Evolutionary conservation across 805 yeast genomes (phyloP).

Genomic region (Candida broadrunensis): DNA sequence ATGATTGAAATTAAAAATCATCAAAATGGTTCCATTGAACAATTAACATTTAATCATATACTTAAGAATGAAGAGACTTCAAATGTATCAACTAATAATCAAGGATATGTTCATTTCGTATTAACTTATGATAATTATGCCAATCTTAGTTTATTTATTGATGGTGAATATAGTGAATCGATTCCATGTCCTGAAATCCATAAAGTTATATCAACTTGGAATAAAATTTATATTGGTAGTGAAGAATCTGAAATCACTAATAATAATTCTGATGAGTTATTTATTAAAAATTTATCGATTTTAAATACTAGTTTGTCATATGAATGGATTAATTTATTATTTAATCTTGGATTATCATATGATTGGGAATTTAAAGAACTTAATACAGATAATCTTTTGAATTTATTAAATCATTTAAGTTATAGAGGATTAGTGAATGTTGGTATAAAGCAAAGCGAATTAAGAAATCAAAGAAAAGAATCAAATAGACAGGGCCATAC

Average conservation of each 20-base stretch:
- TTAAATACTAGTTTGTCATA: conserved; percentile 32
- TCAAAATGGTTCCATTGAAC: conserved; percentile 21
- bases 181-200: conserved; percentile 35
- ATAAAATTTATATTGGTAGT: conserved; percentile 35
- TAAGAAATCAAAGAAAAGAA: conserved; percentile 13
- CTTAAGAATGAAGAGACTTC: conserved; percentile 6
- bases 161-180: conserved; percentile 48
- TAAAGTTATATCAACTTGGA: conserved; percentile 27
- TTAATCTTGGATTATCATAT: conserved; percentile 43
- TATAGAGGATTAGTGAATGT: conserved; percentile 34
- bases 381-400: conserved; percentile 31
- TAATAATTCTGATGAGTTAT: conserved; percentile 21
- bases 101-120: conserved; percentile 25
- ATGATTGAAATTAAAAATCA: conserved; percentile 24
- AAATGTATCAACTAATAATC: conserved; percentile 4
- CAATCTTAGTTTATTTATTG: conserved; percentile 43
- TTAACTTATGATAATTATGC: conserved; percentile 35
- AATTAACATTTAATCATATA: conserved; percentile 32
- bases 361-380: conserved; percentile 45
- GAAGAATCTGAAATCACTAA: conserved; percentile 6
- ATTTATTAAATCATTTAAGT: conserved; percentile 39
- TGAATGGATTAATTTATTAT: conserved; percentile 53
- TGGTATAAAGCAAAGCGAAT: conserved; percentile 30
- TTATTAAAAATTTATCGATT: conserved; percentile 37
- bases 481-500: conserved; percentile 1